These are phyloP conservation scores for Pichia sp. DNA, from an alignment of 1,139 yeast genomes.

Conservation along the genomic window DNA sequence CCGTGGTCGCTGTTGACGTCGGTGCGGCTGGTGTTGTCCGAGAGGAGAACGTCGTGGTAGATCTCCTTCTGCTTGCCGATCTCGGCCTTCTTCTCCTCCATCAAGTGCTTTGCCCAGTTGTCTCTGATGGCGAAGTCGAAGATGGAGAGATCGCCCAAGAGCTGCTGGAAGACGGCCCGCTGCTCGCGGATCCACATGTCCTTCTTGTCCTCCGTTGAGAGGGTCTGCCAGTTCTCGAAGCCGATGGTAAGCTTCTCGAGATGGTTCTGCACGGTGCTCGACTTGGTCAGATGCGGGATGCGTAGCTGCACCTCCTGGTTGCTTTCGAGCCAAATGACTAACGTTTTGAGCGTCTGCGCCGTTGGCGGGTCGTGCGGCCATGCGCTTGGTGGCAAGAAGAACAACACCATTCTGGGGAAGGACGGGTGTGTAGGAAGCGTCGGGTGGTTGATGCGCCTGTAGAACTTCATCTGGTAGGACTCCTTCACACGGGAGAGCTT, in stretches of 20 bases:
- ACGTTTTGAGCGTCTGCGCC: slow-evolving; percentile 35
- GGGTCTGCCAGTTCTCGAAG: slow-evolving; percentile 40
- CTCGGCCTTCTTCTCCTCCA: slow-evolving; percentile 23
- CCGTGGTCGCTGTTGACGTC: slow-evolving; percentile 5
- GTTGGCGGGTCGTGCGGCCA: slow-evolving; percentile 53
- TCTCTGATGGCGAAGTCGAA: slow-evolving; percentile 41
- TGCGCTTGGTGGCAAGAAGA: slow-evolving; percentile 39
- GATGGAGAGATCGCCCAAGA: slow-evolving; percentile 37
- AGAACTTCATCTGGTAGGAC: slow-evolving; percentile 34
- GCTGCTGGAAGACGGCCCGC: slow-evolving; percentile 41
- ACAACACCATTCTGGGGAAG: slow-evolving; percentile 44
- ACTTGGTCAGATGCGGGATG: slow-evolving; percentile 14
- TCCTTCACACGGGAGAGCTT: slow-evolving; percentile 34
- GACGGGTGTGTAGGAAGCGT: slow-evolving; percentile 39
- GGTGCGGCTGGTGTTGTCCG: background rate
- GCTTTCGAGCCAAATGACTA: slow-evolving; percentile 18
- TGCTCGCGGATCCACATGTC: slow-evolving; percentile 43
- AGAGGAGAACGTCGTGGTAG: background rate
- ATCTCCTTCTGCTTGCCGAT: slow-evolving; percentile 11
- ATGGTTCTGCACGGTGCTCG: slow-evolving; percentile 17
- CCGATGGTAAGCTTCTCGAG: slow-evolving; percentile 36
- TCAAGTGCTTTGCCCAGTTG: slow-evolving; percentile 34
- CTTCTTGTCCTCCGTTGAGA: slow-evolving; percentile 32
- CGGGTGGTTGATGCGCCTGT: slow-evolving; percentile 37
- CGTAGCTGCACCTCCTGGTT: slow-evolving; percentile 17